A percentile compares a stretch with the other conserved stretches of the same genome.
Evolutionary conservation across 768 basidiomycete genomes (phyloP).

Genomic region (Russula abietina): DNA sequence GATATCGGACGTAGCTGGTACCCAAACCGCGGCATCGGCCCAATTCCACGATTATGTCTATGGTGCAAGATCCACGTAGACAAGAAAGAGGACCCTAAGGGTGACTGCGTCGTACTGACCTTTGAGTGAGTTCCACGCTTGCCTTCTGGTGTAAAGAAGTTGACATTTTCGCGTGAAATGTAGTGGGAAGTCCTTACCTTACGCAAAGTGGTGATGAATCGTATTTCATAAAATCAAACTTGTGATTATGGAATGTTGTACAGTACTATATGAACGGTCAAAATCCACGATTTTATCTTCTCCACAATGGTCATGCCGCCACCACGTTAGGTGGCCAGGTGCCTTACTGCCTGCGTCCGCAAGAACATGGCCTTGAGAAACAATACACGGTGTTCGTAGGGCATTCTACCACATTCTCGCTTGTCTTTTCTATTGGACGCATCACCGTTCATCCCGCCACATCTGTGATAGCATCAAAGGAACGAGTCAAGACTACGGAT

Average conservation of each 20-base stretch:
- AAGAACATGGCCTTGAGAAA: too few species aligned
- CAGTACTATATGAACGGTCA: not conserved
- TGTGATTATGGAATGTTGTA: not conserved
- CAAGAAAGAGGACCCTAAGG: slow-evolving; percentile 69
- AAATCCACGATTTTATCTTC: not conserved
- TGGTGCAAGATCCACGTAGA: slow-evolving; percentile 71
- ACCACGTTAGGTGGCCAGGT: too few species aligned
- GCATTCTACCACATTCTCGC: too few species aligned
- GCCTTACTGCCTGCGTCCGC: too few species aligned
- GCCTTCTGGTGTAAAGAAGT: slow-evolving; percentile 1
- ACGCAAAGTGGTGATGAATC: slow-evolving; percentile 62
- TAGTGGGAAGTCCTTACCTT: slow-evolving; percentile 76
- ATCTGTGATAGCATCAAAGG: too few species aligned
- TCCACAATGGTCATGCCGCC: not conserved
- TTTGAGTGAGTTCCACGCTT: slow-evolving; percentile 54
- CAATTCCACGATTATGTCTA: slow-evolving; percentile 77
- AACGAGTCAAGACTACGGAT: too few species aligned
- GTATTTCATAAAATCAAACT: too few species aligned
- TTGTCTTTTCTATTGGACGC: too few species aligned
- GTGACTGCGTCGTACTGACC: slow-evolving; percentile 71
- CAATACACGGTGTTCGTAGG: too few species aligned
- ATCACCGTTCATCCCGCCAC: too few species aligned
- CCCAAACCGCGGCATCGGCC: slow-evolving; percentile 66
- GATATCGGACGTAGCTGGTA: slow-evolving; percentile 67
- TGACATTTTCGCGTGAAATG: not conserved